Evolutionary conservation across 148 eudicot species (phyloP).

Genomic region (Rheum nobile): DNA sequence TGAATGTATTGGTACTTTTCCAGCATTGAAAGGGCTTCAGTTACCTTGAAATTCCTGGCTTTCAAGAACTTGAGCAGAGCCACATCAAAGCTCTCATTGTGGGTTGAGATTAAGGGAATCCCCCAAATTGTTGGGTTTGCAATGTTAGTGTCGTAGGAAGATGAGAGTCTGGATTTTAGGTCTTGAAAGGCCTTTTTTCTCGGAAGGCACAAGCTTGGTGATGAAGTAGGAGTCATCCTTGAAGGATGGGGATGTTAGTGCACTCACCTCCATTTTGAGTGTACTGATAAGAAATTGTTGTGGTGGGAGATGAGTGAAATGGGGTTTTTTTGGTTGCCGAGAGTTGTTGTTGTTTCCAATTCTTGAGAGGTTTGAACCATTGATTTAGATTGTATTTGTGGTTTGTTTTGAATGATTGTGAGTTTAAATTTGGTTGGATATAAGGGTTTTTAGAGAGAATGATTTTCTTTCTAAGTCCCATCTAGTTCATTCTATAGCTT

Average conservation of each 20-base stretch:
- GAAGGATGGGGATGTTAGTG: slow-evolving; percentile 49
- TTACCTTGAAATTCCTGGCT: slow-evolving; percentile 63
- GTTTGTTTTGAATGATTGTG: no score
- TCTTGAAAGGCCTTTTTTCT: slow-evolving; percentile 45
- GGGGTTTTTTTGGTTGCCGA: not conserved
- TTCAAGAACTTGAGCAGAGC: slow-evolving; percentile 69
- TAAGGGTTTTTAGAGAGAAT: no score
- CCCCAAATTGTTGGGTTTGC: slow-evolving; percentile 53
- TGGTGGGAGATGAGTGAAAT: slow-evolving; percentile 12
- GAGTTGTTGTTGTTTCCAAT: not conserved
- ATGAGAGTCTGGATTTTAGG: slow-evolving; percentile 34
- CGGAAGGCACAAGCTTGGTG: slow-evolving; percentile 48
- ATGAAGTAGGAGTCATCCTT: slow-evolving; percentile 72
- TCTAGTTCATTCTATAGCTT: no score
- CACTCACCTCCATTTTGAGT: slow-evolving; percentile 55
- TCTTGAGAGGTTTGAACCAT: not conserved
- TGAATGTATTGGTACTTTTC: slow-evolving; percentile 30
- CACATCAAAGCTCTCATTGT: slow-evolving; percentile 43
- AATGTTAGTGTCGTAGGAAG: slow-evolving; percentile 14
- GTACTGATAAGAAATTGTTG: slow-evolving; percentile 29
- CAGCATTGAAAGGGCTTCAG: slow-evolving; percentile 51
- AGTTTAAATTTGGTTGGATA: no score
- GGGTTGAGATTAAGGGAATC: slow-evolving; percentile 26
- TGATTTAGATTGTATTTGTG: no score
- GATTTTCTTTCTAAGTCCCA: no score